Evolutionary conservation across 352 stramenopile genomes (phyloP), one percentile per base, ranked within the genome.

Genomic region (Pythium angustatum): DNA sequence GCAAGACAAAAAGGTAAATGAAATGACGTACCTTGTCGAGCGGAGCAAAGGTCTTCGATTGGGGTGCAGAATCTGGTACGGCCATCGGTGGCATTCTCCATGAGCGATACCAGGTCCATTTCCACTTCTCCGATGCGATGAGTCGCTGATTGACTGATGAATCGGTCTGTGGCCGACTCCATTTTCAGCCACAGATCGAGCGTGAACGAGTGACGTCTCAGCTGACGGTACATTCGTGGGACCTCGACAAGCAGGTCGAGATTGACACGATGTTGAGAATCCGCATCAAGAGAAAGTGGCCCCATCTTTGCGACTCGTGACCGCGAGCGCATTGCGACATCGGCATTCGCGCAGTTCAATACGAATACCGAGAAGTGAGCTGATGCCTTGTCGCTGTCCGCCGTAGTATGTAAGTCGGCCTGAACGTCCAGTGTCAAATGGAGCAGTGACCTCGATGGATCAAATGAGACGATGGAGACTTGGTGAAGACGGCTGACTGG

Each of bases 231-330:
- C 24, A 1, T 21, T 24, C n/a, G 26, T 11, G 59, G 50, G 26
- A 66, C 5, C 8, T 66, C 50, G 22, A 61, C 44, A 9, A 22
- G 17, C n/a, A 66, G n/a, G 14, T 60, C 50, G 40, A 66, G 5
- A 1, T 6, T 22, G 30, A 66, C 1, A 9, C 41, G n/a, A 8
- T 3, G 8, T 3, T 45, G 30, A 2, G n/a, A 38, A 8, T 22
- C 7, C n/a, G 12, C 26, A 24, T 30, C 41, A 7, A 34, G 21
- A 9, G 4, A 30, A 33, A 15, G 10, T n/a, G 22, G 21, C 17
- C 0, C 33, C 21, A 34, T 28, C 11, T 17, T 1, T n/a, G 30
- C n/a, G 7, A 66, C 50, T 17, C 21, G 34, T 15, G 59, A 66
- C 40, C 40, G 60, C 17, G 59, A 66, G 1, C 59, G 49, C 9